Evolutionary conservation across 2,329 filamentous ascomycete species (phyloP), one percentile per base, ranked within the genome.

Genomic region (Phialemoniopsis sp.): DNA sequence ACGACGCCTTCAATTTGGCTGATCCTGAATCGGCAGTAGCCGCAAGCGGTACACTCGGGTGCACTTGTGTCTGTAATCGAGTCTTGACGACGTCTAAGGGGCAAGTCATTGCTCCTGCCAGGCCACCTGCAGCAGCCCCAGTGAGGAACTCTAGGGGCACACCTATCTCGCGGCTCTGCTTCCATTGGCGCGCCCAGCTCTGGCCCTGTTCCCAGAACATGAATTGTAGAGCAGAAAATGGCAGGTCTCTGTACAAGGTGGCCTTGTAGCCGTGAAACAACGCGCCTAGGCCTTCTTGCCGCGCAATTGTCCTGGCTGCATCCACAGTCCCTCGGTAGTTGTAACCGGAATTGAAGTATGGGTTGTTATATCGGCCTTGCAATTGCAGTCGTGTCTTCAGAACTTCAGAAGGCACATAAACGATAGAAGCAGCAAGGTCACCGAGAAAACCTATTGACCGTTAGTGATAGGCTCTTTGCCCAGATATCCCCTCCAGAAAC

Each of bases 61-160:
- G 67, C 41, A 94, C 78, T 61, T 98, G 93, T 0, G 93, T 98
- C 62, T 98, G 94, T 28, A 96, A 85, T 39, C 93, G 78, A 1
- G 93, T 98, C 67, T 98, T 98, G 45, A 98, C 91, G 6, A 98
- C 93, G 55, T 98, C 93, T 46, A 98, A 78, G 2, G 93, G 93
- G 55, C 93, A 97, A 3, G 93, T 98, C 13, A 98, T 81, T 8
- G 95, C 87, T 38, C 93, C 93, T 2, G 93, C 93, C 60, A 97
- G 80, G 30, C 91, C 91, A 50, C 93, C 93, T 6, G 93, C 94
- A 4, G 82, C 84, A 4, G 87, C 89, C 13, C 90, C 93, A 0
- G 93, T 98, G 13, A 94, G 62, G 17, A 97, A 84, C 59, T 98
- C 93, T 29, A 97, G 62, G 1, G 82, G 75, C 28, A 94, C 65